A percentile compares a stretch with the other conserved stretches of the same genome.
Conservation (phyloP, 306 rosid genomes). For the Sicyos baderoa region DNA sequence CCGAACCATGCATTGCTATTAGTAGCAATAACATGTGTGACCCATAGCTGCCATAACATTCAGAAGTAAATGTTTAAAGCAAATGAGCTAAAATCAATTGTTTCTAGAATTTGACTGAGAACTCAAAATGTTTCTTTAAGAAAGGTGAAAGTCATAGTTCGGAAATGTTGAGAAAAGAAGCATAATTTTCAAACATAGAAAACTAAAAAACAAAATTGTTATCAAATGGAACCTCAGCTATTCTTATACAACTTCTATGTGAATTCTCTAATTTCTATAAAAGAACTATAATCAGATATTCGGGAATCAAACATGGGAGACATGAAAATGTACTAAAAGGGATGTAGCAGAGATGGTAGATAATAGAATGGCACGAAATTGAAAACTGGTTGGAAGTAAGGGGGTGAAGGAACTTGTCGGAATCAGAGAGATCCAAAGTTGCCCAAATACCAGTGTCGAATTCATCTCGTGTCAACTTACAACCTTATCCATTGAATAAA, state of each 20-base stretch:
- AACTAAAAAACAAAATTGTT: too few species aligned
- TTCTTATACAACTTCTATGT: too few species aligned
- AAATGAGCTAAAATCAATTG: too few species aligned
- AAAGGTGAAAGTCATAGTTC: too few species aligned
- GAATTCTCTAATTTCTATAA: too few species aligned
- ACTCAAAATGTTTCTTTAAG: too few species aligned
- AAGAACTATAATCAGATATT: too few species aligned
- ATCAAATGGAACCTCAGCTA: not conserved
- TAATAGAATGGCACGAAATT: not conserved
- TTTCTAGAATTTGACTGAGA: too few species aligned
- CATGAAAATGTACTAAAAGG: not conserved
- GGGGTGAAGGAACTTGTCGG: not conserved
- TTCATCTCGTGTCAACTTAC: slow-evolving; percentile 1
- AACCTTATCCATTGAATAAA: not conserved
- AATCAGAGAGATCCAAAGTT: not conserved
- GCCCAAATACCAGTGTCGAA: not conserved
- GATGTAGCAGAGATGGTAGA: not conserved
- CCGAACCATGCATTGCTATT: slow-evolving; percentile 72
- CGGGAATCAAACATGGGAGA: not conserved
- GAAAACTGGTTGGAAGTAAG: not conserved
- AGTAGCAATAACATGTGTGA: slow-evolving; percentile 55
- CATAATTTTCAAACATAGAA: too few species aligned
- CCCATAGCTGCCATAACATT: slow-evolving; percentile 42
- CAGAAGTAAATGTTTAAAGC: too few species aligned
- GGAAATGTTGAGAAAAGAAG: too few species aligned